Conservation (phyloP, 805 yeast genomes). For the Torulaspora franciscae region DNA sequence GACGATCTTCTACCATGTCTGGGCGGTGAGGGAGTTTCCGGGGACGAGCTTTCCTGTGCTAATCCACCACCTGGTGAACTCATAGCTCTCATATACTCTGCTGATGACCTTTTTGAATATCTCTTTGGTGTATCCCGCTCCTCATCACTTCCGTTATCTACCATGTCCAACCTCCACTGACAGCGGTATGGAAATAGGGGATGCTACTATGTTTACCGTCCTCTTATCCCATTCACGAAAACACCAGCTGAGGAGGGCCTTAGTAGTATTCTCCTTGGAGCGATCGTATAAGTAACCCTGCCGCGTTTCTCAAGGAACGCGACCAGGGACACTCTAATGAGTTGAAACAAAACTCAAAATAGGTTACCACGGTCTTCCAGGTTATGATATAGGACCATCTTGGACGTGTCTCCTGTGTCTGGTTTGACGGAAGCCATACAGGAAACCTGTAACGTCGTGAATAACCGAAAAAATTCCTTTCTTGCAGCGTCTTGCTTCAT, state of each 20-base stretch:
- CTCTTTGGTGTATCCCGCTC: constrained; percentile 15
- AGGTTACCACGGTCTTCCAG: too few species aligned
- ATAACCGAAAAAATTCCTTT: too few species aligned
- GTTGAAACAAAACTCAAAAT: neutral
- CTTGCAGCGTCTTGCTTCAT: too few species aligned
- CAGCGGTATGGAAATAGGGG: neutral
- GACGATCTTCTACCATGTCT: constrained; percentile 22
- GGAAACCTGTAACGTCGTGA: too few species aligned
- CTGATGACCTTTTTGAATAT: constrained; percentile 17
- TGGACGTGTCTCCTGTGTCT: too few species aligned
- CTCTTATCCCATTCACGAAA: constrained; percentile 2
- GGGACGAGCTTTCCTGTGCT: constrained; percentile 14
- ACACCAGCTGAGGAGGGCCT: constrained; percentile 1
- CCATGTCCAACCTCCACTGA: constrained; percentile 8
- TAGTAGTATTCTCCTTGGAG: constrained; percentile 4
- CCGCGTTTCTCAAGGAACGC: neutral
- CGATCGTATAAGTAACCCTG: constrained; percentile 3
- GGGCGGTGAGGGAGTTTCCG: constrained; percentile 31
- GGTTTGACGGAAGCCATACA: too few species aligned
- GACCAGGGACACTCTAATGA: neutral
- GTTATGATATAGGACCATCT: too few species aligned
- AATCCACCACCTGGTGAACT: constrained; percentile 12
- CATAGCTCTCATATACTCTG: constrained; percentile 16
- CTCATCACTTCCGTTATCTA: constrained; percentile 8
- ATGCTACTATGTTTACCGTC: neutral